Base-by-base conservation (phyloP, 768 basidiomycete genomes). In the Suillus tomentosus region DNA sequence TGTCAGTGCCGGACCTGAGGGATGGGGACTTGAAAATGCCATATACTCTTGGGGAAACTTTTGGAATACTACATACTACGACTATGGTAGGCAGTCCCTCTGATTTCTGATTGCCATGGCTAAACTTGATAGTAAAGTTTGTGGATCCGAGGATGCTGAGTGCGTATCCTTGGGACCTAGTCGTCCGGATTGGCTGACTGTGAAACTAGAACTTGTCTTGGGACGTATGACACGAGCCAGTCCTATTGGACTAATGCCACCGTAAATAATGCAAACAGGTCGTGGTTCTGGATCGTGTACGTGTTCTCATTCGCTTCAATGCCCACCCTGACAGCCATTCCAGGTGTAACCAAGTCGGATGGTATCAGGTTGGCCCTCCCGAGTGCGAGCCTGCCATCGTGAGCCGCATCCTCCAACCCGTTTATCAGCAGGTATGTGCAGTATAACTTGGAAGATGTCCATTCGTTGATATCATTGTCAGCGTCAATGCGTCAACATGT, bases 201-300 rank as follows among this genome's bases (percentile, higher is more conserved):
- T 82, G 80, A 80, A 4, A 78, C 76, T 3, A 73, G 73, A 60
- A 71, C 75, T 8, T 82, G 81, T 56, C 70, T 83, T 24, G 81
- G 82, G 11, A 75, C 79, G 5, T 82, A 83, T 57, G 65, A 84
- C 63, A 42, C 76, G 2, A 78, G 66, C 22, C 65, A 71, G 59
- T 58, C 73, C 1, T 83, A 69, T 72, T 92, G 80, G 76, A 87
- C 86, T 14, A 76, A 87, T 65, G 86, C 79, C 3, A 73, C 78
- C 5, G 74, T 91, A 43, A 76, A 90, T 71, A 86, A 91, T 64
- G 63, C 78, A 0, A 66, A 65, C 5, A 82, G 90, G 27, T 89
- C 90, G 3, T 92, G 90, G 89, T 74, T 78, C 63, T 91, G 90
- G 90, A 84, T 89, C 69, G 83, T 87, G 87, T 83, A 74, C 63